Conservation (phyloP, 805 yeast species). For the Candida michaelii region DNA sequence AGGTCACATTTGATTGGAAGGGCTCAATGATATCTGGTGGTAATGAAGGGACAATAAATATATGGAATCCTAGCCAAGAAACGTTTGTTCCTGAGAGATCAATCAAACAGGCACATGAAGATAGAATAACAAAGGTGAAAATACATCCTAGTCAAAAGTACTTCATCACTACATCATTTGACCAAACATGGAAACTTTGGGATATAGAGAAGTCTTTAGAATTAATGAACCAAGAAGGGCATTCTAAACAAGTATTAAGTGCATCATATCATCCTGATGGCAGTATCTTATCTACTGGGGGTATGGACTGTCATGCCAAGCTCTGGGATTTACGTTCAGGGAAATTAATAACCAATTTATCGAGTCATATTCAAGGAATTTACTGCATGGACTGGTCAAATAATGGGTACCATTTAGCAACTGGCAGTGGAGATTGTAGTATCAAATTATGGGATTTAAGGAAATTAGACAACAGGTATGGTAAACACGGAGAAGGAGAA, state of each 20-base stretch:
- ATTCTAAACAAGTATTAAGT: constrained; percentile 66
- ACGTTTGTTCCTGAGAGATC: constrained; percentile 18
- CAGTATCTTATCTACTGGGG: constrained; percentile 70
- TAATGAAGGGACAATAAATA: constrained; percentile 34
- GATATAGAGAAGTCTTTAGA: constrained; percentile 50
- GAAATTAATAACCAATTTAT: constrained; percentile 52
- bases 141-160: constrained; percentile 64
- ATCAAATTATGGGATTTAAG: constrained; percentile 88
- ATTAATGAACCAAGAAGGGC: constrained; percentile 80
- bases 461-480: constrained; percentile 22
- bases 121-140: constrained; percentile 58
- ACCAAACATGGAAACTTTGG: constrained; percentile 88
- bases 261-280: constrained; percentile 76
- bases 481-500: constrained; percentile 14
- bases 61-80: constrained; percentile 25
- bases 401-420: constrained; percentile 73
- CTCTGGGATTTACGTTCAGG: constrained; percentile 91
- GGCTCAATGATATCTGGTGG: constrained; percentile 34
- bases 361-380: constrained; percentile 72
- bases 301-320: constrained; percentile 69
- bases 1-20: constrained; percentile 67
- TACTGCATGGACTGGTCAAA: constrained; percentile 72
- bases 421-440: constrained; percentile 82
- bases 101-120: constrained; percentile 33
- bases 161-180: constrained; percentile 74